These are phyloP conservation scores for Ceriops decandra DNA, from an alignment of 345 rosid species.

Conservation along the genomic window DNA sequence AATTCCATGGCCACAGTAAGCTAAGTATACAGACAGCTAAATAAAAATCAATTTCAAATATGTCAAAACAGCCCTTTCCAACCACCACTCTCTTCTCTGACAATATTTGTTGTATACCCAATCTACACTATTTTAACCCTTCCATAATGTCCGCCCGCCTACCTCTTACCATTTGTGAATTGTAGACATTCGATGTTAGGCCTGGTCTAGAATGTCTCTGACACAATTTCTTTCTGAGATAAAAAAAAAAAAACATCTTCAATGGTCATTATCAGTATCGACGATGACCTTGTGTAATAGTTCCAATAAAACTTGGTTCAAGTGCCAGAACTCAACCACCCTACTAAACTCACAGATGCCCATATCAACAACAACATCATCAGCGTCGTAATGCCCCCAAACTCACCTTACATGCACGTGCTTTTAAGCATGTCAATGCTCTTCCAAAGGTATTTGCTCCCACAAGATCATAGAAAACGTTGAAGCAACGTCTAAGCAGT, in stretches of 20 bases:
- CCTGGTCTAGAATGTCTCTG: conserved; percentile 38
- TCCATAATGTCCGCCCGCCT: conserved; percentile 82
- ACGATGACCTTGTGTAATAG: too few species aligned
- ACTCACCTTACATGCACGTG: too few species aligned
- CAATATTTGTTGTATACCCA: conserved; percentile 64
- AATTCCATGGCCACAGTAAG: conserved; percentile 77
- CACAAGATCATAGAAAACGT: too few species aligned
- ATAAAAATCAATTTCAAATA: conserved; percentile 75
- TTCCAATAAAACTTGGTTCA: too few species aligned
- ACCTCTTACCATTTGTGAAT: conserved; percentile 29
- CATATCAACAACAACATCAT: too few species aligned
- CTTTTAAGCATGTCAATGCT: too few species aligned
- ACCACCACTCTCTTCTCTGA: conserved; percentile 54
- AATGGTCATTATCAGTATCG: too few species aligned
- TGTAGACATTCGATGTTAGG: conserved; percentile 36
- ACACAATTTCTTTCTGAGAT: conserved; percentile 50
- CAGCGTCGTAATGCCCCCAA: too few species aligned
- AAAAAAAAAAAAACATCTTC: conserved; percentile 38
- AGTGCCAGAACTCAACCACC: too few species aligned
- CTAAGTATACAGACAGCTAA: conserved; percentile 57
- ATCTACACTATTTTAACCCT: conserved; percentile 82
- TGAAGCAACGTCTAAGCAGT: too few species aligned
- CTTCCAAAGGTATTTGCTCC: too few species aligned
- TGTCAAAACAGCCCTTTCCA: conserved; percentile 64
- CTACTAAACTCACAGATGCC: too few species aligned